Evolutionary conservation across 331 rosid genomes (phyloP), one percentile per base, ranked within the genome.

Genomic region (Spiraea crenata): DNA sequence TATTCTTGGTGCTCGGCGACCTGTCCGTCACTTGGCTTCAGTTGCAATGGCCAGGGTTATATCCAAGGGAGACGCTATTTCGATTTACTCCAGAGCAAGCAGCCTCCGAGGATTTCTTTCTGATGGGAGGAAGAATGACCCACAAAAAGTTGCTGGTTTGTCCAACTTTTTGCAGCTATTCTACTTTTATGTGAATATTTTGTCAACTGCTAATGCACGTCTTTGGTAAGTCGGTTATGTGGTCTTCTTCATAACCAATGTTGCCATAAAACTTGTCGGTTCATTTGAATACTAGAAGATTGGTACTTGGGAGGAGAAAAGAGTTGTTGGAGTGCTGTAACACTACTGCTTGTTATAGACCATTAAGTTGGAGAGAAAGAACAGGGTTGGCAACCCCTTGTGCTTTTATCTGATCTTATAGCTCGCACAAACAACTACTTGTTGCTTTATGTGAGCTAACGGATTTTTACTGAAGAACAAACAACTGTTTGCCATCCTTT

Each of bases 91-190:
- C 7, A 83, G 99, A 82, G 97, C 82, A 16, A 93, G 99, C 86
- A 82, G 91, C 74, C 96, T 93, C 73, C 99, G 91, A 85, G 99
- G 99, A 31, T 91, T 93, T 79, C 91, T 93, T 67, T 89, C 97
- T 25, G 97, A 93, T 69, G 95, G 89, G 77, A 93, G 85, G 84
- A 89, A 73, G 80, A 89, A 80, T 46, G 99, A 93, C 63, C 95
- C 97, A 65, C 91, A 87, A 39, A 86, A 80, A 85, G 83, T 93
- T 70, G 92, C 97, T 63, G 99, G 99, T 93, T 80, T 59, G 96
- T 85, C 15, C 9, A 51, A 63, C 25, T 46, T 15, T 31, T 58
- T 75, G 10, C 55, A 52, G 15, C 31, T 65, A 2, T 37, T 74
- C 20, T 14, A 62, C 17, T 52, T 16, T 42, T 57, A 57, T 55